Evolutionary conservation across 768 basidiomycete genomes (phyloP), one percentile per base, ranked within the genome.

Genomic region (Calocybe indica): DNA sequence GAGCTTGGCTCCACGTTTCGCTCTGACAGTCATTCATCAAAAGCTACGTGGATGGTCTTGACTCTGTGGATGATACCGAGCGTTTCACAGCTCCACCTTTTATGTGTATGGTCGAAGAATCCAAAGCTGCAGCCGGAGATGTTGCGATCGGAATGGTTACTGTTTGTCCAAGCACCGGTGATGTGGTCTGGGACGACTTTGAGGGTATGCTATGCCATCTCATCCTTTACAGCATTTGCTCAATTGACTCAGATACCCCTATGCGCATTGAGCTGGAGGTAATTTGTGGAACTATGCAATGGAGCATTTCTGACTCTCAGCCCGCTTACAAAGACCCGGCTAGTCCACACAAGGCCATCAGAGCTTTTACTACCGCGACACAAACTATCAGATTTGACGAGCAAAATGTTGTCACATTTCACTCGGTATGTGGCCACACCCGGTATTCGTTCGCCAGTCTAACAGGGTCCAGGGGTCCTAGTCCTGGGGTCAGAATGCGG

Each of bases 221-320:
- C 45, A 35, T 49, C 34, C 37, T 32, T 6, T 8, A 5, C 8
- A 15, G 34, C 29, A 38, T 28, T 15, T 46, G 13, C 29, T 34
- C 14, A 49, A 41, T 40, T 5, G 46, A 37, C 38, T 54, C 57
- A 87, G 92, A 96, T 62, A 80, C 79, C 2, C 65, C 80, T 31
- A 89, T 96, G 82, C 78, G 94, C 9, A 82, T 84, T 6, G 93
- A 98, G 63, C 78, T 96, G 2, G 93, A 96, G 73, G 91, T 87
- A 42, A 43, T 32, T 32, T n/a, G 30, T 10, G 42, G 8, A 4
- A 12, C 4, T 41, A 13, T 41, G 12, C 6, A 22, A 22, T 22
- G 22, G 22, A 22, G 22, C 12, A 5, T 13, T 14, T 41, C 40
- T 6, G 6, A 41, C 40, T 5, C 3, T 11, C 12, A 6, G 31